phyloP scores from a whole-genome alignment of 2,329 filamentous ascomycete species.

The Diplodia sapinea region DNA sequence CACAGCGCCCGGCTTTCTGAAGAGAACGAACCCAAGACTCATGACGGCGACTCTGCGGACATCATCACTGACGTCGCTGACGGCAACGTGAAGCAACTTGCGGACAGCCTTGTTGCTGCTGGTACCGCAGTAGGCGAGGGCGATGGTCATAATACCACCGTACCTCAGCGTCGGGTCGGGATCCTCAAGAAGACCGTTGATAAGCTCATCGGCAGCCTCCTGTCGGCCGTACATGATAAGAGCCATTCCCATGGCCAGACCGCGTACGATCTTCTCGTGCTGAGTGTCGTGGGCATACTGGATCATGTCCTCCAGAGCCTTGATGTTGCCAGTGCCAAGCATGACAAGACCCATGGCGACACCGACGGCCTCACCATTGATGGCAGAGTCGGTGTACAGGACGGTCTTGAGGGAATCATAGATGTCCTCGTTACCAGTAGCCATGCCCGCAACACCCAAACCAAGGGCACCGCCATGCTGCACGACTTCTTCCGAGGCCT shows the following conservation, averaged over 20 bases:
- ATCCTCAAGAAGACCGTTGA: constrained; percentile 90
- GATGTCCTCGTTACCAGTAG: constrained; percentile 85
- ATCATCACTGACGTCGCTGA: constrained; percentile 97
- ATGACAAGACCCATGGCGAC: constrained; percentile 97
- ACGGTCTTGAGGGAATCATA: constrained; percentile 90
- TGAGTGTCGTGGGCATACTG: constrained; percentile 97
- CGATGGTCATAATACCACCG: constrained; percentile 98
- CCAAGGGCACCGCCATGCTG: constrained; percentile 96
- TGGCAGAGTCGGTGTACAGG: constrained; percentile 89
- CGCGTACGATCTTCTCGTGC: constrained; percentile 98
- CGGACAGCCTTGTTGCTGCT: constrained; percentile 98
- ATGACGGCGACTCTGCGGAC: constrained; percentile 95
- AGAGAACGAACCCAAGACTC: constrained; percentile 97
- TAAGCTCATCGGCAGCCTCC: constrained; percentile 91
- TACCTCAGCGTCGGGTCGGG: constrained; percentile 93
- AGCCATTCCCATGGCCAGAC: constrained; percentile 94
- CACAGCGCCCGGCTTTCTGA: constrained; percentile 95
- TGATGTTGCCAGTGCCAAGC: constrained; percentile 95
- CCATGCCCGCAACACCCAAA: constrained; percentile 96
- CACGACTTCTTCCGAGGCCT: constrained; percentile 86
- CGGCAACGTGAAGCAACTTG: constrained; percentile 91
- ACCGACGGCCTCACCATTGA: constrained; percentile 96
- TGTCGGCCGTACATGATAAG: constrained; percentile 98
- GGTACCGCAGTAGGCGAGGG: constrained; percentile 94
- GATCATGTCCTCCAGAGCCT: constrained; percentile 94